phyloP scores from a whole-genome alignment of 805 yeast genomes.

The Yamadazyma tumulicola region DNA sequence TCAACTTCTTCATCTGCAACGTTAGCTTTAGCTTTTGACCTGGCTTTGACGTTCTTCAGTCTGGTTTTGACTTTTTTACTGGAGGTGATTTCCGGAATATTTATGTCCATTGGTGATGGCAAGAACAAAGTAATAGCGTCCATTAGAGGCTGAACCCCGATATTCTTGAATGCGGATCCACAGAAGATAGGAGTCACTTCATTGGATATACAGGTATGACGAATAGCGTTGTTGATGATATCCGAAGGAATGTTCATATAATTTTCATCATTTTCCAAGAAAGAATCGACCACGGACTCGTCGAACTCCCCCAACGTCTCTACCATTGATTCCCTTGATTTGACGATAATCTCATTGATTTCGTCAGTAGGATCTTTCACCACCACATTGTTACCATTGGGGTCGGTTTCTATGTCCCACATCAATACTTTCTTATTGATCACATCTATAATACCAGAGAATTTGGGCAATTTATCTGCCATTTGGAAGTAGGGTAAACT shows the following conservation, averaged over 20 bases:
- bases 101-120: conserved; percentile 75
- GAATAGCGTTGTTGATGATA: conserved; percentile 56
- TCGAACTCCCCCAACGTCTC: conserved; percentile 84
- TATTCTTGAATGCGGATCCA: conserved; percentile 88
- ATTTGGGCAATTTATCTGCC: conserved; percentile 34
- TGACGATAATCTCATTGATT: conserved; percentile 45
- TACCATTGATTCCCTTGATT: conserved; percentile 69
- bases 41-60: conserved; percentile 16
- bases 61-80: too few species aligned
- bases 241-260: conserved; percentile 60
- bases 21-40: conserved; percentile 4
- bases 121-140: conserved; percentile 77
- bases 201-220: conserved; percentile 56
- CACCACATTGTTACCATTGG: conserved; percentile 49
- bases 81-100: conserved; percentile 50
- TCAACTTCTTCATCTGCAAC: conserved; percentile 6
- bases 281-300: conserved; percentile 71
- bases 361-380: conserved; percentile 43
- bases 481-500: conserved; percentile 68
- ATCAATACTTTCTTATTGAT: conserved; percentile 55
- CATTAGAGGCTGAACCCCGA: conserved; percentile 91
- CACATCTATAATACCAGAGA: conserved; percentile 76
- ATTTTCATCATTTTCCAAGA: conserved; percentile 67
- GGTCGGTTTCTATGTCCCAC: conserved; percentile 42
- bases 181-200: conserved; percentile 77